Percentiles rank a stretch among this genome's conserved stretches.
Conservation (phyloP, 1,139 yeast genomes). For the Ogataea hybrid region DNA sequence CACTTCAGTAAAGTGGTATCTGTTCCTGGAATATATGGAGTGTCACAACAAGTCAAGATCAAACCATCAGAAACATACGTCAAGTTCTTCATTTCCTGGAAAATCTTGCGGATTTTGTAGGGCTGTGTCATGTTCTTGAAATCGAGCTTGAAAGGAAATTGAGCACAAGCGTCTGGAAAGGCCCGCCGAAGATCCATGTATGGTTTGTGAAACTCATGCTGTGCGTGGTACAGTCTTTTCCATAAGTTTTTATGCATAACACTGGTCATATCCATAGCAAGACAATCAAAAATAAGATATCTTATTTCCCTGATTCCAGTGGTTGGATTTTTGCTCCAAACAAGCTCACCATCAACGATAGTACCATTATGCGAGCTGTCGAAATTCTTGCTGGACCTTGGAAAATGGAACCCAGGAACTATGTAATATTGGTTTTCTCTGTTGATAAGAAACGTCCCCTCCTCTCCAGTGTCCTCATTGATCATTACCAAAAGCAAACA, state of each 20-base stretch:
- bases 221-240: slow-evolving; percentile 82
- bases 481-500: slow-evolving; percentile 67
- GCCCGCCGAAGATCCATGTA: slow-evolving; percentile 64
- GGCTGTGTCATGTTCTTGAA: slow-evolving; percentile 87
- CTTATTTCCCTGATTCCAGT: slow-evolving; percentile 62
- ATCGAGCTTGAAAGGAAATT: slow-evolving; percentile 83
- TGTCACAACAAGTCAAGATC: slow-evolving; percentile 85
- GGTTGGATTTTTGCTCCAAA: slow-evolving; percentile 48
- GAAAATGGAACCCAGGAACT: slow-evolving; percentile 84
- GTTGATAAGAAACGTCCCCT: slow-evolving; percentile 73
- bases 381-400: slow-evolving; percentile 52
- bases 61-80: slow-evolving; percentile 94
- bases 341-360: slow-evolving; percentile 88
- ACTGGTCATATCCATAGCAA: slow-evolving; percentile 75
- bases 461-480: slow-evolving; percentile 73
- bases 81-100: slow-evolving; percentile 65
- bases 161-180: slow-evolving; percentile 68
- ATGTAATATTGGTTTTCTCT: slow-evolving; percentile 84
- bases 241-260: slow-evolving; percentile 70
- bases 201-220: slow-evolving; percentile 81
- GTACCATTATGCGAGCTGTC: slow-evolving; percentile 79
- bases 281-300: slow-evolving; percentile 87
- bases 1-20: slow-evolving; percentile 82
- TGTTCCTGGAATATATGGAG: slow-evolving; percentile 87
- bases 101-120: slow-evolving; percentile 75